A percentile compares a stretch with the other conserved stretches of the same genome.
phyloP scores from a whole-genome alignment of 495 filamentous ascomycete genomes.

The Cenococcum geophilum region DNA sequence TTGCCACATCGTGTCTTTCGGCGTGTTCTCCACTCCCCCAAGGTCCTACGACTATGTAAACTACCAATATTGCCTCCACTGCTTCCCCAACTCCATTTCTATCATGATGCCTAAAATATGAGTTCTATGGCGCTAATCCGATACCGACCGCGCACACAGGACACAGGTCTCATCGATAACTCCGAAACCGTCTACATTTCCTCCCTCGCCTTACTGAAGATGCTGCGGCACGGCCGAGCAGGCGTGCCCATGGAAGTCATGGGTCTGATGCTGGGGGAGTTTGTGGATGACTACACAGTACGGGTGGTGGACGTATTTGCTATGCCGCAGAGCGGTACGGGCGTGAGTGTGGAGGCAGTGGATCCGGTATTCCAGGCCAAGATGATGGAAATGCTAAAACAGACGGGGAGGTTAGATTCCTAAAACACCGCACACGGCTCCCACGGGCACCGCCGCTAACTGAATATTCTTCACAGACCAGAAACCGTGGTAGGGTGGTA shows the following conservation, averaged over 20 bases:
- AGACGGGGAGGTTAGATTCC: conserved; percentile 77
- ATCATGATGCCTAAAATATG: background rate
- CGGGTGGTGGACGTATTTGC: conserved; percentile 97
- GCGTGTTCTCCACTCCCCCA: background rate
- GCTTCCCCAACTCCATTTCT: background rate
- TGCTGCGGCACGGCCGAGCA: conserved; percentile 93
- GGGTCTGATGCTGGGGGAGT: conserved; percentile 97
- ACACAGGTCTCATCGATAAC: conserved; percentile 91
- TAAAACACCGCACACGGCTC: background rate
- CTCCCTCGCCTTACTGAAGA: conserved; percentile 93
- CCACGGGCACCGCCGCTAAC: conserved; percentile 8
- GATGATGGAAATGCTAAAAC: conserved; percentile 99
- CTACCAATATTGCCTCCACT: background rate
- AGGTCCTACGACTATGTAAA: background rate
- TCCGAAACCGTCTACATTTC: conserved; percentile 99
- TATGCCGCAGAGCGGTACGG: conserved; percentile 99
- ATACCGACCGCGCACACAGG: conserved; percentile 45
- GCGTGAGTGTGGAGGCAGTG: conserved; percentile 96
- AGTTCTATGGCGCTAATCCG: background rate
- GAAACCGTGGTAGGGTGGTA: conserved; percentile 99
- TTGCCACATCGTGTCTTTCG: too few relatives aligned
- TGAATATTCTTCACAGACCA: conserved; percentile 50
- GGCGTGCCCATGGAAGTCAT: conserved; percentile 99
- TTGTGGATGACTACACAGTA: conserved; percentile 98
- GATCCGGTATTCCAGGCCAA: conserved; percentile 98